Evolutionary conservation across 805 yeast species (phyloP).

Genomic region (Kuraishia hungarica): DNA sequence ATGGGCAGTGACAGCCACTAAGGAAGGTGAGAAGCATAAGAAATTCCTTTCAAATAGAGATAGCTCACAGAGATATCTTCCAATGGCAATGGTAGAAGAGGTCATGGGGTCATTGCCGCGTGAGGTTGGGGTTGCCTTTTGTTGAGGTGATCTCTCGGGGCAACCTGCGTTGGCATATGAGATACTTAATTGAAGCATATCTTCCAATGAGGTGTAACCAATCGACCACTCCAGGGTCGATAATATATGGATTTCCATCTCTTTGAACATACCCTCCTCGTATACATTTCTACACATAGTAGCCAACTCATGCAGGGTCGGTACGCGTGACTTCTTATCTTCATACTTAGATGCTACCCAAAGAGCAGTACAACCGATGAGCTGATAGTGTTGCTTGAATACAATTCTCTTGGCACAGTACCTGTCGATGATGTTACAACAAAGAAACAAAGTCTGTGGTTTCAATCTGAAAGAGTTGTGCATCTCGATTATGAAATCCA

Average conservation of each 20-base stretch:
- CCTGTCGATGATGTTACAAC: slow-evolving; percentile 76
- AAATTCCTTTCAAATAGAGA: slow-evolving; percentile 40
- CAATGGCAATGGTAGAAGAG: slow-evolving; percentile 46
- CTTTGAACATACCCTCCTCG: slow-evolving; percentile 36
- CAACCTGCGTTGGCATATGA: slow-evolving; percentile 25
- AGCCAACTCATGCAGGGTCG: slow-evolving; percentile 43
- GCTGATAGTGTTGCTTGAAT: slow-evolving; percentile 76
- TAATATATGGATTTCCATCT: slow-evolving; percentile 37
- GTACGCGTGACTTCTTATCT: slow-evolving; percentile 51
- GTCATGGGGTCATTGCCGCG: slow-evolving; percentile 26
- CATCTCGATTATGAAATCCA: slow-evolving; percentile 71
- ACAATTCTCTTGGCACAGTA: slow-evolving; percentile 86
- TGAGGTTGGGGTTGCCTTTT: slow-evolving; percentile 15
- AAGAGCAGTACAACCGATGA: slow-evolving; percentile 83
- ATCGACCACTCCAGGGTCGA: slow-evolving; percentile 30
- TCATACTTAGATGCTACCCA: slow-evolving; percentile 88
- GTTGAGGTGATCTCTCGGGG: slow-evolving; percentile 10
- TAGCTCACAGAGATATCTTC: slow-evolving; percentile 46
- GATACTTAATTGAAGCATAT: slow-evolving; percentile 33
- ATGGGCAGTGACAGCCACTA: slow-evolving; percentile 43
- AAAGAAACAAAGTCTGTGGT: slow-evolving; percentile 60
- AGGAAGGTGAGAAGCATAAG: slow-evolving; percentile 32
- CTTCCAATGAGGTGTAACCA: slow-evolving; percentile 43
- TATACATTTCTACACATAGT: slow-evolving; percentile 52
- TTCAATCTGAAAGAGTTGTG: slow-evolving; percentile 51